Percentiles rank a stretch among this genome's conserved stretches.
These are phyloP conservation scores for Malus orientalis DNA, from an alignment of 306 rosid species.

Conservation along the genomic window DNA sequence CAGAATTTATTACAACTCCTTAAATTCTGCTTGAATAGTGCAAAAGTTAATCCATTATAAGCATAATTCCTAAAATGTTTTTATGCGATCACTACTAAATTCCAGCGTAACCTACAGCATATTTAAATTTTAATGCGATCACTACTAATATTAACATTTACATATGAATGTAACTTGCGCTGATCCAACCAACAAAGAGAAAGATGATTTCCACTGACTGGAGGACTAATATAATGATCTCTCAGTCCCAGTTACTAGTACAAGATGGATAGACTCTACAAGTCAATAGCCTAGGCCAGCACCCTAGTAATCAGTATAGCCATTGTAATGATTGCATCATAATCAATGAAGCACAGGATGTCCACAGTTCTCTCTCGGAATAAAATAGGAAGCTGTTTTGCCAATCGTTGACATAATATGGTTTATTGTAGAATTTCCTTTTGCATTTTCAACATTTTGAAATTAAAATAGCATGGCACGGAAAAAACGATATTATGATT, in stretches of 20 bases:
- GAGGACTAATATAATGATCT: too few species aligned
- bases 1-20: not conserved
- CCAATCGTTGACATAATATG: not conserved
- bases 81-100: not conserved
- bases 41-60: not conserved
- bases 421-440: not conserved
- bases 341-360: not conserved
- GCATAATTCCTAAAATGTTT: not conserved
- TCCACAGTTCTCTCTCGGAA: not conserved
- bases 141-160: not conserved
- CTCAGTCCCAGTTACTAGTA: not conserved
- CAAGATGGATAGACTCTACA: not conserved
- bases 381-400: not conserved
- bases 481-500: not conserved
- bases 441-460: not conserved
- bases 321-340: not conserved
- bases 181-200: not conserved
- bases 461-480: not conserved
- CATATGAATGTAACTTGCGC: not conserved
- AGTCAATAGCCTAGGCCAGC: not conserved
- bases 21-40: not conserved
- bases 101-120: not conserved
- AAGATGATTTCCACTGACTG: not conserved
- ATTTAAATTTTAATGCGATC: not conserved
- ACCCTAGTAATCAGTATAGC: not conserved